Percentiles rank a stretch among this genome's conserved stretches.
phyloP scores from a whole-genome alignment of 1,139 yeast species.

The Candida buenavistaensis region DNA sequence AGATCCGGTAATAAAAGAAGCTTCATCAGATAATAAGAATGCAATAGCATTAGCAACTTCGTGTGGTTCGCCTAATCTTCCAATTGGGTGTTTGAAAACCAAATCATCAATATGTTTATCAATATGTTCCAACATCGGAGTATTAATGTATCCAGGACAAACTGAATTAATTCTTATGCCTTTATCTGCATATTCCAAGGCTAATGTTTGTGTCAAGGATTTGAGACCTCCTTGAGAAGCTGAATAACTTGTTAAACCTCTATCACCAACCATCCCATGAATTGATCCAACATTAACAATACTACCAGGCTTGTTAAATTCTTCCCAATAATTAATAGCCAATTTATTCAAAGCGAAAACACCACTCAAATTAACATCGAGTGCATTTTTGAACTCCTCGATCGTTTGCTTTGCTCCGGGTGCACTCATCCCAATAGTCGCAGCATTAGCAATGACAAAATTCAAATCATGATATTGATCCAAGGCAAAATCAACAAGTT shows the following conservation, averaged over 20 bases:
- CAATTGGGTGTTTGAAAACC: slow-evolving; percentile 34
- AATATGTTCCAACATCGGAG: slow-evolving; percentile 26
- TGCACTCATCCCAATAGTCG: slow-evolving; percentile 80
- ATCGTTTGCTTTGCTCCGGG: slow-evolving; percentile 51
- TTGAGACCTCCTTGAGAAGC: slow-evolving; percentile 18
- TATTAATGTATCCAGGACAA: slow-evolving; percentile 25
- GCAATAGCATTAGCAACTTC: slow-evolving; percentile 49
- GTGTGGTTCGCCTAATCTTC: slow-evolving; percentile 40
- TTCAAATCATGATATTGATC: slow-evolving; percentile 66
- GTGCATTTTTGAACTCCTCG: slow-evolving; percentile 61
- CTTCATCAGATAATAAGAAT: slow-evolving; percentile 43
- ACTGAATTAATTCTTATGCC: slow-evolving; percentile 19
- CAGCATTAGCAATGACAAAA: slow-evolving; percentile 86
- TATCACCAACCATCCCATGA: slow-evolving; percentile 37
- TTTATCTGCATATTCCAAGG: slow-evolving; percentile 16
- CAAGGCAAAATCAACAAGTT: slow-evolving; percentile 51
- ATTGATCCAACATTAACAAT: slow-evolving; percentile 66
- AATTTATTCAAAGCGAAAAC: slow-evolving; percentile 71
- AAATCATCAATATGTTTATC: slow-evolving; percentile 20
- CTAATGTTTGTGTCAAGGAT: slow-evolving; percentile 15
- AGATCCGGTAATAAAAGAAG: slow-evolving; percentile 42
- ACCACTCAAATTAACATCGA: slow-evolving; percentile 71
- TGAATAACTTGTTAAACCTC: slow-evolving; percentile 53
- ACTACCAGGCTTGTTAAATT: slow-evolving; percentile 67
- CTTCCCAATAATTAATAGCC: slow-evolving; percentile 72